Percentiles rank a stretch among this genome's conserved stretches.
Evolutionary conservation across 192 early-diverging fungal species (phyloP).

Genomic region (Jimgerdemannia flammicorona): DNA sequence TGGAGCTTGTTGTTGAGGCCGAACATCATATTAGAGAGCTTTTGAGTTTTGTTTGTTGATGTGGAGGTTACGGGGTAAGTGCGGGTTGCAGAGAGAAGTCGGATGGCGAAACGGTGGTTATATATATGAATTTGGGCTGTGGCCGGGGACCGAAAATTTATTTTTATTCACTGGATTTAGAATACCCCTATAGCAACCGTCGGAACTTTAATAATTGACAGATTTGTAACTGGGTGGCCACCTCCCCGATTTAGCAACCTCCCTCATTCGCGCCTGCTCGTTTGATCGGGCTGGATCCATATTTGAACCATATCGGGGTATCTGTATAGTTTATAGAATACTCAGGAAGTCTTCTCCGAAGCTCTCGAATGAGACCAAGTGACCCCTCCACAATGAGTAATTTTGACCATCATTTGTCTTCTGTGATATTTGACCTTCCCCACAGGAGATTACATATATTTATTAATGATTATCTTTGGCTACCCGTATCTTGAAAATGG

Average conservation of each 20-base stretch:
- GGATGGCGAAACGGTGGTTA: no score
- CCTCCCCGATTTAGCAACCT: background rate
- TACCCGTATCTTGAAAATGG: no score
- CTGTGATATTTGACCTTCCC: background rate
- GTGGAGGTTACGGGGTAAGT: background rate
- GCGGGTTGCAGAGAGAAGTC: no score
- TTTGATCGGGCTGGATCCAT: background rate
- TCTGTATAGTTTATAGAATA: background rate
- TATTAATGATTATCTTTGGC: no score
- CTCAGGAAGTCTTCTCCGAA: background rate
- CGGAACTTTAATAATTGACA: background rate
- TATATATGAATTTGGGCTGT: no score
- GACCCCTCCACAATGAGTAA: no score
- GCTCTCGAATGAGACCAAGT: background rate
- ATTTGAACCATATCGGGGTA: no score
- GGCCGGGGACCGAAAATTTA: no score
- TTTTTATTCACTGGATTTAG: no score
- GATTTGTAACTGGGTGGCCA: background rate
- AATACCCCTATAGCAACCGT: no score
- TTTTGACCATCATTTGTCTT: background rate
- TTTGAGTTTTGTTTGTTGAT: background rate
- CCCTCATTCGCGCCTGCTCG: background rate
- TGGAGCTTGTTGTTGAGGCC: constrained; percentile 10
- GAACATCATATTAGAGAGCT: background rate
- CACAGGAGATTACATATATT: no score